These are phyloP conservation scores for Rhizomucor miehei DNA, from an alignment of 371 early-diverging fungal genomes.

Conservation along the genomic window DNA sequence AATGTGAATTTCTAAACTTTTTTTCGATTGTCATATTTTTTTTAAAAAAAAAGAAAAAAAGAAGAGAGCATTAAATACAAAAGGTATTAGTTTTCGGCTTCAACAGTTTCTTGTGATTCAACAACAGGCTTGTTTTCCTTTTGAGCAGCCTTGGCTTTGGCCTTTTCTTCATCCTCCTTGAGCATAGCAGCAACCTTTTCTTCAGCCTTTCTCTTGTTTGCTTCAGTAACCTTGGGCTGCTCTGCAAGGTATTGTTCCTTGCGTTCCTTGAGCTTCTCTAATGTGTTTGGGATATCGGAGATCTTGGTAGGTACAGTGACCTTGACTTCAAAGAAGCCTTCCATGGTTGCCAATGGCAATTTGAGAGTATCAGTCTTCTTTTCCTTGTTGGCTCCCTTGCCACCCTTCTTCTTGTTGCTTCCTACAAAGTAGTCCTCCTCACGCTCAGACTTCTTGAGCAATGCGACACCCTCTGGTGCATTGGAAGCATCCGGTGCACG, in stretches of 20 bases:
- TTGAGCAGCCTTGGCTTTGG: neutral
- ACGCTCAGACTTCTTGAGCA: constrained; percentile 59
- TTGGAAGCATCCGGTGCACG: constrained; percentile 24
- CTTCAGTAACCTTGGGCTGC: constrained; percentile 76
- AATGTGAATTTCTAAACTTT: no score
- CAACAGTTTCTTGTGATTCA: no score
- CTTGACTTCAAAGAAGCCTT: constrained; percentile 79
- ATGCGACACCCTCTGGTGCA: constrained; percentile 58
- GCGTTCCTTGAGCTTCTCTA: constrained; percentile 72
- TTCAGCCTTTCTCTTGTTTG: constrained; percentile 87
- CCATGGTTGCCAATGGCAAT: constrained; percentile 79
- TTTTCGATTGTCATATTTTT: no score
- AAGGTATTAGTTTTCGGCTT: no score
- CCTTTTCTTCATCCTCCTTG: constrained; percentile 50
- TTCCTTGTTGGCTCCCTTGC: constrained; percentile 49
- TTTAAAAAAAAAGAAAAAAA: no score
- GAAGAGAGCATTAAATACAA: no score
- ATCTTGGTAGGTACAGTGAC: constrained; percentile 75
- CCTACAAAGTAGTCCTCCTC: constrained; percentile 73
- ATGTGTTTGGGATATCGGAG: constrained; percentile 67
- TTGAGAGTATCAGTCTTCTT: constrained; percentile 71
- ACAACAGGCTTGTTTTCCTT: no score
- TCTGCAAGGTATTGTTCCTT: constrained; percentile 69
- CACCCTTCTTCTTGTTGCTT: constrained; percentile 49
- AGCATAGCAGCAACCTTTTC: constrained; percentile 74